These are phyloP conservation scores for Linnemannia exigua DNA, from an alignment of 192 early-diverging fungal genomes.

Conservation along the genomic window DNA sequence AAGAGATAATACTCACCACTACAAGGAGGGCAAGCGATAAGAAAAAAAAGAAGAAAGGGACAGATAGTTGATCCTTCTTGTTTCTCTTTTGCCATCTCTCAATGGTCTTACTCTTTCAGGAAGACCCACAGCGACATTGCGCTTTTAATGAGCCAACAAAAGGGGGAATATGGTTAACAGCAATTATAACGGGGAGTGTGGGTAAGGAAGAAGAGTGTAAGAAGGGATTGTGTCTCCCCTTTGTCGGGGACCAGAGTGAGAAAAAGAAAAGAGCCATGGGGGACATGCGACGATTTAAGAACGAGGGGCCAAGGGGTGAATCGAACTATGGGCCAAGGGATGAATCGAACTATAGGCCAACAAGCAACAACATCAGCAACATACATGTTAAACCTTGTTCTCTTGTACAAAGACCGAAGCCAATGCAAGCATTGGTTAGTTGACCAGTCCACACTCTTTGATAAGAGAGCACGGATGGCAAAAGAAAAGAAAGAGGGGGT, in stretches of 20 bases:
- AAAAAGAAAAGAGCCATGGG: neutral
- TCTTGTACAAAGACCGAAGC: neutral
- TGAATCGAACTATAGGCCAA: neutral
- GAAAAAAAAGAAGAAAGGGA: neutral
- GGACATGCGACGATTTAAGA: neutral
- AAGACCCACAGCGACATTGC: neutral
- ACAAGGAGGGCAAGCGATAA: neutral
- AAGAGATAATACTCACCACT: neutral
- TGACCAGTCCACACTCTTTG: neutral
- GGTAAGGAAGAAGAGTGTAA: neutral
- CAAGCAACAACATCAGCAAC: neutral
- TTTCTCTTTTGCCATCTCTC: neutral
- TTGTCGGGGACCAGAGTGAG: slow-evolving; percentile 4
- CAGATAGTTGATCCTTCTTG: neutral
- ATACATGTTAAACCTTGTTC: neutral
- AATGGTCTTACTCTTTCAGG: neutral
- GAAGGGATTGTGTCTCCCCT: neutral
- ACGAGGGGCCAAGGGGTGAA: slow-evolving; percentile 8
- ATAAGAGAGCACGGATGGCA: neutral
- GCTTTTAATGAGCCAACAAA: neutral
- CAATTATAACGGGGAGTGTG: neutral
- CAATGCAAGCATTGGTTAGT: neutral
- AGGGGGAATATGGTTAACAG: neutral
- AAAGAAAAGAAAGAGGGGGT: neutral
- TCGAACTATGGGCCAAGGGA: slow-evolving; percentile 4